A percentile compares a stretch with the other conserved stretches of the same genome.
These are phyloP conservation scores for Chlamydomonas reinhardtii DNA, from an alignment of 163 green algal genomes.

Conservation along the genomic window DNA sequence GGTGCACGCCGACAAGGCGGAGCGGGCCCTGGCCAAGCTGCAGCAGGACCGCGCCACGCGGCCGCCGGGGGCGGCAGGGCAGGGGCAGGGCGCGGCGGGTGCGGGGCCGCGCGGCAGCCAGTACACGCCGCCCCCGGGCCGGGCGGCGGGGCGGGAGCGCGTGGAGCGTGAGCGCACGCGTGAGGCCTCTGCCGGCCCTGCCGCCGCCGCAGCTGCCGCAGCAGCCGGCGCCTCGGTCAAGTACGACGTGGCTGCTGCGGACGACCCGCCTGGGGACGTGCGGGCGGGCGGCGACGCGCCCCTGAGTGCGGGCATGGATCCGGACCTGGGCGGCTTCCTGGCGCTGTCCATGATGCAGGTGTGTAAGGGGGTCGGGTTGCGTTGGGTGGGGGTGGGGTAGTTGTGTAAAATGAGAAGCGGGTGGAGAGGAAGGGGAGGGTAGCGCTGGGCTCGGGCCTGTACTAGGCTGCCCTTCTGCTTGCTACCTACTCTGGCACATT, in stretches of 20 bases:
- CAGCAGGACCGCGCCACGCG: slow-evolving; percentile 29
- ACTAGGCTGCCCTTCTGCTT: too few species aligned
- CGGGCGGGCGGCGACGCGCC: slow-evolving; percentile 38
- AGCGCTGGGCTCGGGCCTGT: background rate
- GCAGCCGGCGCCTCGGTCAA: background rate
- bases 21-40: slow-evolving; percentile 37
- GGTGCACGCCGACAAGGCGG: slow-evolving; percentile 28
- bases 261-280: slow-evolving; percentile 6
- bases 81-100: background rate
- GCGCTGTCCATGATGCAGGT: slow-evolving; percentile 49
- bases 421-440: background rate
- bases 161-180: too few species aligned
- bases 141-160: too few species aligned
- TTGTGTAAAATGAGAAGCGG: background rate
- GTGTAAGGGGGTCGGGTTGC: background rate
- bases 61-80: too few species aligned
- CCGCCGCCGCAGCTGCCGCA: background rate
- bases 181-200: too few species aligned
- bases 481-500: too few species aligned
- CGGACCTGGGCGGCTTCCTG: slow-evolving; percentile 40
- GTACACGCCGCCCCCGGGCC: background rate
- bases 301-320: slow-evolving; percentile 24
- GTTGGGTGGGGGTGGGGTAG: too few species aligned
- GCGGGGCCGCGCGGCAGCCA: background rate
- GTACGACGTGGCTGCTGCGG: slow-evolving; percentile 1